A percentile compares a stretch with the other conserved stretches of the same genome.
phyloP scores from a whole-genome alignment of 2,329 filamentous ascomycete species.

The Paecilomyces niveus region DNA sequence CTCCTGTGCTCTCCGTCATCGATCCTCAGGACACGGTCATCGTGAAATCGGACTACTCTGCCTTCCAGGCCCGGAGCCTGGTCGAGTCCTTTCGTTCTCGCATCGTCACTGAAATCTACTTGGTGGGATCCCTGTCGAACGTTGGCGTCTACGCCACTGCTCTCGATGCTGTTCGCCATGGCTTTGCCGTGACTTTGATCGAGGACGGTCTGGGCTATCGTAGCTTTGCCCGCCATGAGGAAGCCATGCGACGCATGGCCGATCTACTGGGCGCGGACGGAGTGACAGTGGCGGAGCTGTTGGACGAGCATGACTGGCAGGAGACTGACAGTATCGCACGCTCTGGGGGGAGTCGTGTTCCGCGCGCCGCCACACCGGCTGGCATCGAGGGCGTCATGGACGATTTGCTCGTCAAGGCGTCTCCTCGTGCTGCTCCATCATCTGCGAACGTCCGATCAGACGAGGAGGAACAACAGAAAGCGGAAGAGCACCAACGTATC shows the following conservation, averaged over 20 bases:
- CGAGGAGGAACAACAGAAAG: not conserved
- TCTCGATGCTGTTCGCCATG: conserved; percentile 80
- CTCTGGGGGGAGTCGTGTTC: conserved; percentile 9
- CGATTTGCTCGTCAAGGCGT: conserved; percentile 22
- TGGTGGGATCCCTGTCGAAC: conserved; percentile 82
- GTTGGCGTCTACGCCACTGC: conserved; percentile 86
- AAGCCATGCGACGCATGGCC: conserved; percentile 63
- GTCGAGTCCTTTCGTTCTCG: conserved; percentile 73
- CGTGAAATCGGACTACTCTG: conserved; percentile 78
- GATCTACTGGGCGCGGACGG: conserved; percentile 68
- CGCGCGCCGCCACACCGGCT: conserved; percentile 13
- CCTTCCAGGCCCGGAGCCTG: conserved; percentile 67
- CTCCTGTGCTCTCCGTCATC: conserved; percentile 43
- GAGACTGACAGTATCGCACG: conserved; percentile 32
- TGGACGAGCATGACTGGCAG: conserved; percentile 40
- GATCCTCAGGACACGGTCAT: conserved; percentile 47
- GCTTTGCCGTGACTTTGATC: conserved; percentile 76
- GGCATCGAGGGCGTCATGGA: conserved; percentile 30
- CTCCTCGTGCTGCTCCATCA: conserved; percentile 4
- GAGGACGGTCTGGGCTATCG: conserved; percentile 85
- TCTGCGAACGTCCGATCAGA: conserved; percentile 3
- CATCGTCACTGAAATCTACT: conserved; percentile 80
- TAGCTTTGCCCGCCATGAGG: conserved; percentile 59
- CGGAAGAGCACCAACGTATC: not conserved
- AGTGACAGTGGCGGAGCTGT: conserved; percentile 53